These are phyloP conservation scores for Fraxinus cuspidata DNA, from an alignment of 257 asterid species.

Conservation along the genomic window DNA sequence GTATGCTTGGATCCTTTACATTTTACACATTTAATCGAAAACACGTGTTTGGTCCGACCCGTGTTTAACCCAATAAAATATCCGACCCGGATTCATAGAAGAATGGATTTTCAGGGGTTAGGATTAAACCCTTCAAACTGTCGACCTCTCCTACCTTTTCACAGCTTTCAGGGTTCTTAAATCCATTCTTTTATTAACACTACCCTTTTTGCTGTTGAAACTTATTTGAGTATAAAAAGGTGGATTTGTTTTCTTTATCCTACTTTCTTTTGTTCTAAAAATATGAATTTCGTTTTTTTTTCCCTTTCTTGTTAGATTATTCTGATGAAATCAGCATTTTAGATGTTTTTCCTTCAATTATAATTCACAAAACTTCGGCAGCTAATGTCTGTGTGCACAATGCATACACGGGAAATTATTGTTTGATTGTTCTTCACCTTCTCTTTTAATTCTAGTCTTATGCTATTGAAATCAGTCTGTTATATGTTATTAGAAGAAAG, in stretches of 20 bases:
- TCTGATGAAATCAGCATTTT: background rate
- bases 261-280: background rate
- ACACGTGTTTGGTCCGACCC: background rate
- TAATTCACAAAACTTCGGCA: background rate
- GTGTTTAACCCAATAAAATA: background rate
- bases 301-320: background rate
- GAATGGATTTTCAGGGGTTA: background rate
- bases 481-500: slow-evolving; percentile 8
- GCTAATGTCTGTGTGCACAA: background rate
- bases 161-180: background rate
- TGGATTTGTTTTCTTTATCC: background rate
- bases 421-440: background rate
- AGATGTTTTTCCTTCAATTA: background rate
- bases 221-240: background rate
- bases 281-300: background rate
- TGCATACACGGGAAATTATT: too few relatives aligned
- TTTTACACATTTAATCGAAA: background rate
- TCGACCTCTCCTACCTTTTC: background rate
- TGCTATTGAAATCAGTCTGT: background rate
- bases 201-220: background rate
- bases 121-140: background rate
- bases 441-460: background rate
- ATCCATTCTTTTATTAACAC: background rate
- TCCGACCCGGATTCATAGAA: background rate
- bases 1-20: background rate